phyloP scores from a whole-genome alignment of 2,329 filamentous ascomycete genomes.

The Zymoseptoria brevis region DNA sequence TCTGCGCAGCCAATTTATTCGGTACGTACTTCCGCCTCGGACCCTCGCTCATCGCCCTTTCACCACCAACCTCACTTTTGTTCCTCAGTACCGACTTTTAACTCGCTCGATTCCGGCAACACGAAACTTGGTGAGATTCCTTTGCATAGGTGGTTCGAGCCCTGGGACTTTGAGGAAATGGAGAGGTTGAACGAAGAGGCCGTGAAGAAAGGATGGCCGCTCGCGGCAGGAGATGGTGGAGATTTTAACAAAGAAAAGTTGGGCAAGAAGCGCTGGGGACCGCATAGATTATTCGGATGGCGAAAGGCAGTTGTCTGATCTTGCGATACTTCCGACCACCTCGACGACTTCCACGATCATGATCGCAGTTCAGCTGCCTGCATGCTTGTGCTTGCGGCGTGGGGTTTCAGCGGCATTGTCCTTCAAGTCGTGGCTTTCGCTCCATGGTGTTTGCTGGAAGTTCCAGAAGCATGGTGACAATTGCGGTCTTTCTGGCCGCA shows the following conservation, averaged over 20 bases:
- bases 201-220: slow-evolving; percentile 24
- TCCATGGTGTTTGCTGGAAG: background rate
- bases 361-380: background rate
- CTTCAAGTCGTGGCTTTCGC: background rate
- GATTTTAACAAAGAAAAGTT: background rate
- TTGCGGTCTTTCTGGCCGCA: background rate
- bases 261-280: background rate
- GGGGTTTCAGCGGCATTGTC: background rate
- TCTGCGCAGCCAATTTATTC: too few species aligned
- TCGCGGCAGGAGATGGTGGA: background rate
- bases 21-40: too few species aligned
- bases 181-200: slow-evolving; percentile 36
- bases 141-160: slow-evolving; percentile 36
- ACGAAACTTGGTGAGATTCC: slow-evolving; percentile 45
- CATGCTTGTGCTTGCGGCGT: background rate
- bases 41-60: too few species aligned
- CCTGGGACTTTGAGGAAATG: slow-evolving; percentile 37
- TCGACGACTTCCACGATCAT: background rate
- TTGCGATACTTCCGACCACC: too few species aligned
- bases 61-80: background rate
- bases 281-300: background rate
- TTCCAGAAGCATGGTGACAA: background rate
- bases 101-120: slow-evolving; percentile 38
- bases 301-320: background rate
- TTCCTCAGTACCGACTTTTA: slow-evolving; percentile 33